These are phyloP conservation scores for Phytophthora uliginosa DNA, from an alignment of 352 stramenopile species.

Conservation along the genomic window DNA sequence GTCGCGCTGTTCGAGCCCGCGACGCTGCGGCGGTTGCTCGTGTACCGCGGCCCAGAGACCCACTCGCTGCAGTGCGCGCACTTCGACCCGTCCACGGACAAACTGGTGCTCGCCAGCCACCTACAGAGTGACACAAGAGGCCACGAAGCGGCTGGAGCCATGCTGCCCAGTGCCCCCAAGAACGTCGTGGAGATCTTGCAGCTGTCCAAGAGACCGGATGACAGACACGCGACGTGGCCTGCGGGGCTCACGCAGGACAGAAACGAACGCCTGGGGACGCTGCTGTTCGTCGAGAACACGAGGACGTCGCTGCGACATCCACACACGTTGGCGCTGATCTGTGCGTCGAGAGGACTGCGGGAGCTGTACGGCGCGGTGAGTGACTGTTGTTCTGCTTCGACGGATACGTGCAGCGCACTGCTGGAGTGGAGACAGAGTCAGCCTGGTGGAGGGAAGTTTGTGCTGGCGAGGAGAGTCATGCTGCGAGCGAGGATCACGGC, in stretches of 20 bases:
- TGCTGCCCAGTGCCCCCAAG: constrained; percentile 33
- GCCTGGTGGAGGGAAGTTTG: constrained; percentile 12
- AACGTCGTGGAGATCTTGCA: constrained; percentile 66
- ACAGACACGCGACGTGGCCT: constrained; percentile 4
- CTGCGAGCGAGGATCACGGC: constrained; percentile 44
- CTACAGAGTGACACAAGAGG: constrained; percentile 3
- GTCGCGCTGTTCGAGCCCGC: constrained; percentile 75
- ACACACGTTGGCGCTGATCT: constrained; percentile 49
- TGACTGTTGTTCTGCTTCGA: not conserved
- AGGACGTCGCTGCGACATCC: constrained; percentile 44
- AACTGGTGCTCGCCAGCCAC: constrained; percentile 56
- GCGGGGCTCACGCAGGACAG: not conserved
- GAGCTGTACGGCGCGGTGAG: constrained; percentile 51
- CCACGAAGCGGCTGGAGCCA: not conserved
- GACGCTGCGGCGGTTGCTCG: constrained; percentile 63
- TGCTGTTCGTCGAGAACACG: constrained; percentile 68
- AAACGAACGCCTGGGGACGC: constrained; percentile 18
- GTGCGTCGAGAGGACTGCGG: constrained; percentile 29
- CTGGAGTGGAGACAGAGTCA: constrained; percentile 37
- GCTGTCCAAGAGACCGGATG: constrained; percentile 51
- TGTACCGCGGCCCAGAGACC: constrained; percentile 51
- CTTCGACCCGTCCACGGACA: constrained; percentile 49
- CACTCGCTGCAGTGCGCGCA: constrained; percentile 56
- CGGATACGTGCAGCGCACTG: constrained; percentile 8
- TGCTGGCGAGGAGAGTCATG: constrained; percentile 39